Conservation (phyloP, 306 rosid species). For the Trifolium fragiferum region DNA sequence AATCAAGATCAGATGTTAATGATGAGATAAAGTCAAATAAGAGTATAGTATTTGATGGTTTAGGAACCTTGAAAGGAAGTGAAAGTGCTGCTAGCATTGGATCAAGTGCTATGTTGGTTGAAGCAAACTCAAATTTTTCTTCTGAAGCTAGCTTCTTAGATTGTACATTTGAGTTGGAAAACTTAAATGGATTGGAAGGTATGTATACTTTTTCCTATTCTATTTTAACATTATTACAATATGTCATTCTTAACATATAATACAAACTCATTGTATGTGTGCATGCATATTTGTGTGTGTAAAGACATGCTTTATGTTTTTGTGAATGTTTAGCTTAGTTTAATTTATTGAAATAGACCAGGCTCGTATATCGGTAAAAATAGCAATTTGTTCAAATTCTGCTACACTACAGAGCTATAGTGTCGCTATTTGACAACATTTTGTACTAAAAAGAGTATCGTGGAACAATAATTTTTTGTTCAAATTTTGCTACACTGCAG, state of each 20-base stretch:
- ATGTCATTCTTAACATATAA: conserved; percentile 8
- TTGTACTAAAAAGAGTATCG: neutral
- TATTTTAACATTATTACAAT: neutral
- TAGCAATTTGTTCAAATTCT: neutral
- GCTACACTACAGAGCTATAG: neutral
- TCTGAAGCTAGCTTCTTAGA: conserved; percentile 54
- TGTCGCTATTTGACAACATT: neutral
- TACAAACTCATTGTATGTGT: neutral
- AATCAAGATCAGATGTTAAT: conserved; percentile 40
- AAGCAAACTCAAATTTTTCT: conserved; percentile 43
- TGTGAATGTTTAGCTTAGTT: neutral
- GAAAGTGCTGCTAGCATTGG: conserved; percentile 31
- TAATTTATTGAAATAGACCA: neutral
- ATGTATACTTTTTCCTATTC: conserved; percentile 12
- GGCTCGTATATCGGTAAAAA: neutral
- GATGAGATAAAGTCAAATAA: conserved; percentile 34
- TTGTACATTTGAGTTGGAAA: conserved; percentile 46
- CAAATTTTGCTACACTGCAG: neutral
- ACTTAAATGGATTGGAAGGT: conserved; percentile 46
- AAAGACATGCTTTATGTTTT: neutral
- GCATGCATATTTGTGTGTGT: neutral
- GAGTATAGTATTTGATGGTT: conserved; percentile 39
- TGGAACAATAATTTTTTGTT: no score
- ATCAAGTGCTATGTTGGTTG: conserved; percentile 25
- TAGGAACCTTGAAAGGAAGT: conserved; percentile 23